Conservation (phyloP, 2,329 filamentous ascomycete species). For the Cytospora schulzeri region DNA sequence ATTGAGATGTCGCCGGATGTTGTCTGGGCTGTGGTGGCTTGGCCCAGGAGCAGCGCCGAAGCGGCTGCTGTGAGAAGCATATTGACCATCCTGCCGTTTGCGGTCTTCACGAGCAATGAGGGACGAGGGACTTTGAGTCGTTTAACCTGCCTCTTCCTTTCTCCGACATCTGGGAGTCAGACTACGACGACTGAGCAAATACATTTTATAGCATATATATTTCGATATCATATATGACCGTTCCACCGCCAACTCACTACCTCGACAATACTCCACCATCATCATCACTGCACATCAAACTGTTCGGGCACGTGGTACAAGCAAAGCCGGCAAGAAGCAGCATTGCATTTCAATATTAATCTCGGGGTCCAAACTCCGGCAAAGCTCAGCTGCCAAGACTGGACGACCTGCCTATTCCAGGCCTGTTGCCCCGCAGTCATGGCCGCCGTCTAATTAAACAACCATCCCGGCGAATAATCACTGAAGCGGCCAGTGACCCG, state of each 20-base stretch:
- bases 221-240: too few species aligned
- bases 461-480: too few species aligned
- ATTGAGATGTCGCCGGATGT: conserved; percentile 48
- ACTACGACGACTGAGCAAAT: neutral
- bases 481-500: too few species aligned
- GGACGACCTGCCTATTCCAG: too few species aligned
- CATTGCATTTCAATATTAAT: too few species aligned
- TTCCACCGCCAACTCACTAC: neutral
- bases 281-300: neutral
- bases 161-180: neutral
- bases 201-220: neutral
- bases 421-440: too few species aligned
- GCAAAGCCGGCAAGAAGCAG: too few species aligned
- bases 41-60: conserved; percentile 20
- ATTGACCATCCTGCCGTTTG: neutral
- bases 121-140: neutral
- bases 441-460: too few species aligned
- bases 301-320: too few species aligned
- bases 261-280: neutral
- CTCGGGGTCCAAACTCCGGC: too few species aligned
- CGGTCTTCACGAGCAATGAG: neutral
- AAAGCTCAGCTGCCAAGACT: too few species aligned
- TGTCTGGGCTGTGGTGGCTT: conserved; percentile 2
- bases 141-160: neutral
- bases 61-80: conserved; percentile 8